Percentiles rank a stretch among this genome's conserved stretches.
These are phyloP conservation scores for Diaporthe vaccinii DNA, from an alignment of 2,329 filamentous ascomycete genomes.

Conservation along the genomic window DNA sequence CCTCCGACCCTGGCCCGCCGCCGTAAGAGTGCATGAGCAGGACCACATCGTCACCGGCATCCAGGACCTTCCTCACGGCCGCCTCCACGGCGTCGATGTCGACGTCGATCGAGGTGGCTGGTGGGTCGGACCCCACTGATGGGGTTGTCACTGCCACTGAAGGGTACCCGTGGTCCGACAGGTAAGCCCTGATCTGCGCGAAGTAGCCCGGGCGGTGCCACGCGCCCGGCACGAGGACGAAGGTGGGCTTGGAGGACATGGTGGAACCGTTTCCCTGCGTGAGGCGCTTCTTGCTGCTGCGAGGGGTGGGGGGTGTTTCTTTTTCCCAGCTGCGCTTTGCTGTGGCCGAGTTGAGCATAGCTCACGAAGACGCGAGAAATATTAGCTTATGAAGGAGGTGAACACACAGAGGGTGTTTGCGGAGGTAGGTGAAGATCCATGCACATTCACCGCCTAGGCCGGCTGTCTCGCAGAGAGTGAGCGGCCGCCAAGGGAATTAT, in stretches of 20 bases:
- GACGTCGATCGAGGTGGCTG: constrained; percentile 40
- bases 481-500: neutral
- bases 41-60: constrained; percentile 33
- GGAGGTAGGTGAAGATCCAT: neutral
- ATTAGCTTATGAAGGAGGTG: no score
- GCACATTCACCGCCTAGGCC: neutral
- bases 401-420: no score
- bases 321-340: no score
- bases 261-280: neutral
- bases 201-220: constrained; percentile 9
- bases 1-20: constrained; percentile 3
- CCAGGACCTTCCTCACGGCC: constrained; percentile 6
- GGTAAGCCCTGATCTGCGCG: constrained; percentile 34
- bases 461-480: neutral
- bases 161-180: constrained; percentile 49
- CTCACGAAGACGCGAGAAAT: no score
- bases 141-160: constrained; percentile 49
- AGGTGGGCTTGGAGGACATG: constrained; percentile 1
- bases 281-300: neutral
- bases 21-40: constrained; percentile 39
- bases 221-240: constrained; percentile 15
- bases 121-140: constrained; percentile 49
- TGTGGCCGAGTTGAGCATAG: no score
- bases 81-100: constrained; percentile 23
- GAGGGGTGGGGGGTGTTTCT: no score